Base-by-base conservation (phyloP, 176 grass and related monocot species). In the Rhipidocladum racemiflorum region DNA sequence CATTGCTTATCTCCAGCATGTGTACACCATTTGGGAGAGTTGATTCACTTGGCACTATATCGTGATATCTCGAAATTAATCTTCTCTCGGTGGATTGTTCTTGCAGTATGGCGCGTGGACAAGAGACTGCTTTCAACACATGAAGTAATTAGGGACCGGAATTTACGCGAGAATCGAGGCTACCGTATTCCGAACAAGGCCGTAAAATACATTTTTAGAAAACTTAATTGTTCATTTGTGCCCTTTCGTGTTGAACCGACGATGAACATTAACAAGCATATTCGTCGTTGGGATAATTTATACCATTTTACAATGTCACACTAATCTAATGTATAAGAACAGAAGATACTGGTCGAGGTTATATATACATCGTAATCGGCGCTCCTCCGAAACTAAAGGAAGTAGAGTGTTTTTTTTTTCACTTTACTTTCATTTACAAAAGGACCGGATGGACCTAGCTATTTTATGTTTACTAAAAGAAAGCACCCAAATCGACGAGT, bases 1-100 rank as follows among this genome's bases (percentile, higher is more conserved):
- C n/a, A n/a, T 56, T 54, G 11, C 81, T 81, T 62, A 14, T 20
- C 21, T 70, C 24, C 0, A n/a, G 53, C 76, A 85, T 76, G 76
- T 85, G 87, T 27, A 69, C 7, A 69, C 53, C 34, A 50, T 85
- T 15, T 69, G 20, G 17, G 25, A 21, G 13, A 7, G 12, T 14
- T 79, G 23, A 40, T 49, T 60, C 39, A 23, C 18, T 50, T 65
- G 27, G 6, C 18, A 44, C 49, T 65, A 48, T 48, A 2, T 65
- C 76, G 11, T 50, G 76, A 78, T 51, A 51, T 66, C n/a, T 66
- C 21, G 1, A n/a, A 55, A n/a, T 55, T 55, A 55, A n/a, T 55
- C n/a, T 55, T 55, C 20, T 54, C 18, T 9, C n/a, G 20, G 53
- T 53, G 17, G 49, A 20, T 20, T 20, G 49, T 20, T 20, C 17